Conservation (phyloP, 306 rosid species). For the Astragalus membranaceus region DNA sequence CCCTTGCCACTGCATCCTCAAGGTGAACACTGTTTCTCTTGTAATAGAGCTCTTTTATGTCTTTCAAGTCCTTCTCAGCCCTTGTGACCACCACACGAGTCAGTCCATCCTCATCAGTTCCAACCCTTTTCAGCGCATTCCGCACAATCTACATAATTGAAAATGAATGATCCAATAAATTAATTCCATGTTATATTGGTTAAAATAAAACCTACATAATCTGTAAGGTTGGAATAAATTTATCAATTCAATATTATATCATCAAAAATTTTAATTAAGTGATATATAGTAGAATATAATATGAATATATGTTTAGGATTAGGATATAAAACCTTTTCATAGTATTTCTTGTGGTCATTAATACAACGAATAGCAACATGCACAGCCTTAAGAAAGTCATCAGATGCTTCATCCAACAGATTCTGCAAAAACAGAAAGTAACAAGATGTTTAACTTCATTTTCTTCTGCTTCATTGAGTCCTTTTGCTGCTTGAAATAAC, state of each 20-base stretch:
- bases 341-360: slow-evolving; percentile 56
- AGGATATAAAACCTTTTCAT: slow-evolving; percentile 43
- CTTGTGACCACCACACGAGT: slow-evolving; percentile 65
- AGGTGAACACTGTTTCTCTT: slow-evolving; percentile 57
- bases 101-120: slow-evolving; percentile 56
- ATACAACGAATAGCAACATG: slow-evolving; percentile 49
- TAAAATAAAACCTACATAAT: too few species aligned
- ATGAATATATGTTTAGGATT: too few species aligned
- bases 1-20: slow-evolving; percentile 54
- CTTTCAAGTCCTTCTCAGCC: slow-evolving; percentile 68
- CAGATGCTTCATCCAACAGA: slow-evolving; percentile 33
- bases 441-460: too few species aligned
- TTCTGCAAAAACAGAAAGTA: slow-evolving; percentile 18
- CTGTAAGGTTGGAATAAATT: too few species aligned
- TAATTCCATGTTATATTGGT: neutral
- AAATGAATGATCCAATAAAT: neutral
- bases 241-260: too few species aligned
- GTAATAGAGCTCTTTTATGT: slow-evolving; percentile 55
- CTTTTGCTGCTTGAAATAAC: too few species aligned
- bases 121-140: slow-evolving; percentile 39
- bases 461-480: too few species aligned
- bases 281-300: too few species aligned
- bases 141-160: slow-evolving; percentile 24
- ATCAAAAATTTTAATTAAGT: too few species aligned
- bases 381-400: slow-evolving; percentile 42